phyloP scores from a whole-genome alignment of 768 basidiomycete species.

The Boletales sp. region DNA sequence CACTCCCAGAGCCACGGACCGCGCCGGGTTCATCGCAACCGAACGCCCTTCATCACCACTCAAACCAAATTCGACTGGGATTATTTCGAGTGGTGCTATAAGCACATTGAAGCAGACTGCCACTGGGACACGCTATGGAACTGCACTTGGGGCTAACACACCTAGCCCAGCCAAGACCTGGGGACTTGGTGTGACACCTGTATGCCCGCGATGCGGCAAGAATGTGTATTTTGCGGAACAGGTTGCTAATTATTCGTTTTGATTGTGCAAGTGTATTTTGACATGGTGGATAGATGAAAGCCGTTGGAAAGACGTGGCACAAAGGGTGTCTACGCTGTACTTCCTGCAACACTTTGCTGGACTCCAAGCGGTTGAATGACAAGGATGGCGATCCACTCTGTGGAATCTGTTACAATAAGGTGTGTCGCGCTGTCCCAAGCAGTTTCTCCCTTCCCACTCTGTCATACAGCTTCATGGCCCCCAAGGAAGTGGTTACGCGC shows the following conservation, averaged over 20 bases:
- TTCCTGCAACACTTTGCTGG: conserved; percentile 65
- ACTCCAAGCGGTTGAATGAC: conserved; percentile 69
- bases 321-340: conserved; percentile 74
- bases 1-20: conserved; percentile 2
- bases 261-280: neutral
- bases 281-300: conserved; percentile 55
- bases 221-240: conserved; percentile 87
- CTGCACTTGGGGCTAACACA: conserved; percentile 44
- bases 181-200: conserved; percentile 49
- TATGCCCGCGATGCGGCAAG: conserved; percentile 67
- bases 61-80: conserved; percentile 24
- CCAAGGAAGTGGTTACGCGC: conserved; percentile 71
- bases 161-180: conserved; percentile 45
- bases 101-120: conserved; percentile 38
- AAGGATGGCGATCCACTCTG: conserved; percentile 73
- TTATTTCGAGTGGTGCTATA: conserved; percentile 4
- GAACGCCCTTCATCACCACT: conserved; percentile 23
- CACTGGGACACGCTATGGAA: conserved; percentile 69
- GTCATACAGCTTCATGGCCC: conserved; percentile 64
- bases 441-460: neutral
- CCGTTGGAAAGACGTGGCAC: conserved; percentile 77
- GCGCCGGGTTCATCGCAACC: conserved; percentile 1
- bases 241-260: conserved; percentile 33
- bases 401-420: conserved; percentile 71
- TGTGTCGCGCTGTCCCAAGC: conserved; percentile 4